Evolutionary conservation across 2,329 filamentous ascomycete species (phyloP), one percentile per base, ranked within the genome.

Genomic region (Acrodontium crateriforme): DNA sequence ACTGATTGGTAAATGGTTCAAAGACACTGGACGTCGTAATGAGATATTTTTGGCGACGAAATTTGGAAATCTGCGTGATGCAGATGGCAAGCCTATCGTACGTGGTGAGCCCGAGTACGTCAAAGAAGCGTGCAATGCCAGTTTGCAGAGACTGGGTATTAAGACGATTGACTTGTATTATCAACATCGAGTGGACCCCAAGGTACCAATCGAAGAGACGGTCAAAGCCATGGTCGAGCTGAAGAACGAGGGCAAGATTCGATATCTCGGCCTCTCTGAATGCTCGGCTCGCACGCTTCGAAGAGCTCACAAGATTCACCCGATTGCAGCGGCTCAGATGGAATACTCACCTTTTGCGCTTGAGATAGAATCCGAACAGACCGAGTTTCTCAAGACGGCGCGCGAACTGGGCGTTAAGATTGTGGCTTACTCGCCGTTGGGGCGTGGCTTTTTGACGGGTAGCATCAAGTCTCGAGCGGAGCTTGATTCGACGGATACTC

Each of bases 211-310:
- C 33, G 60, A 63, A 35, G 52, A 58, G 45, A 62, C 57, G 0
- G 45, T 62, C 0, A 37, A 53, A 28, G 55, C 54, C 3, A 59
- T 63, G 53, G 52, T 48, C 4, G 53, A 61, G 34, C 38, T 62
- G 31, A 62, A 60, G 42, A 56, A 59, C 1, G 59, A 62, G 26
- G 68, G 68, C 5, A 69, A 71, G 43, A 63, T 71, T 40, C 55
- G 55, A 24, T 53, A 67, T 39, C 50, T 72, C 3, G 66, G 66
- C 2, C 46, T 72, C 5, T 62, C 55, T 9, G 63, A 66, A 37
- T 59, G 61, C 30, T 59, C 55, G 15, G 58, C 63, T 4, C 47
- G 51, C 6, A 64, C 65, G 0, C 54, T 72, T 18, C 58, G 60
- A 5, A 56, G 66, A 11, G 68, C 69, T 4, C 43, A 50, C 42